These are phyloP conservation scores for Lichenothelia convexa DNA, from an alignment of 495 filamentous ascomycete genomes.

Conservation along the genomic window DNA sequence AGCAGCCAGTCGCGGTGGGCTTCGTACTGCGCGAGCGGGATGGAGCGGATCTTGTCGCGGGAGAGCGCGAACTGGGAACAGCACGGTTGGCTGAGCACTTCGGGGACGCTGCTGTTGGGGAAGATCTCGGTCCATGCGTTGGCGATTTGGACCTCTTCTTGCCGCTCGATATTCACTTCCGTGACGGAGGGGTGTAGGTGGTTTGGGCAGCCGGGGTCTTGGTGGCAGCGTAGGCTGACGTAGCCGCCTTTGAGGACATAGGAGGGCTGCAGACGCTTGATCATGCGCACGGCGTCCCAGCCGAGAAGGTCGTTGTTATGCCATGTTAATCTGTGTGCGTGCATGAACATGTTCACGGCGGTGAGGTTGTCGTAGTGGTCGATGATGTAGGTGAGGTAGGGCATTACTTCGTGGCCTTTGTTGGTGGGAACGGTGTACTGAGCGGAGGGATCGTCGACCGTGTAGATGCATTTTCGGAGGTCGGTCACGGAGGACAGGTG, in stretches of 20 bases:
- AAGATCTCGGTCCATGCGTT: constrained; percentile 12
- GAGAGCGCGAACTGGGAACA: constrained; percentile 57
- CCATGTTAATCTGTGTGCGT: constrained; percentile 27
- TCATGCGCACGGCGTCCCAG: constrained; percentile 14
- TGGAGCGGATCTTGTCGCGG: constrained; percentile 28
- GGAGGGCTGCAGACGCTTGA: constrained; percentile 23
- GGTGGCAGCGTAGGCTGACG: constrained; percentile 30
- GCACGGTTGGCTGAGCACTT: constrained; percentile 36
- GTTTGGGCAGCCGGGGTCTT: constrained; percentile 26
- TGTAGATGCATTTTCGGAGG: constrained; percentile 13
- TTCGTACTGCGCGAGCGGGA: constrained; percentile 34
- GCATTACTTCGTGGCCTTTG: constrained; percentile 41
- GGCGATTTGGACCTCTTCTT: background rate
- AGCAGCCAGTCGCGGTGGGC: constrained; percentile 41
- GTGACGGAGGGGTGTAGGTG: constrained; percentile 20
- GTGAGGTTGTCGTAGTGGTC: constrained; percentile 31
- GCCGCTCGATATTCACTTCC: constrained; percentile 16
- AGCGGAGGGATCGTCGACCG: constrained; percentile 22
- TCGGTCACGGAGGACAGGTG: too few relatives aligned
- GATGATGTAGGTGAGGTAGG: constrained; percentile 34
- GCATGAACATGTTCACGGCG: constrained; percentile 30
- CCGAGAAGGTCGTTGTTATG: constrained; percentile 26
- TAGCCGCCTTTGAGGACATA: constrained; percentile 29
- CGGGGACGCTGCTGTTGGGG: constrained; percentile 22
- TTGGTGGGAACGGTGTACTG: constrained; percentile 30